These are phyloP conservation scores for Alternaria triticina DNA, from an alignment of 2,329 filamentous ascomycete species.

Conservation along the genomic window DNA sequence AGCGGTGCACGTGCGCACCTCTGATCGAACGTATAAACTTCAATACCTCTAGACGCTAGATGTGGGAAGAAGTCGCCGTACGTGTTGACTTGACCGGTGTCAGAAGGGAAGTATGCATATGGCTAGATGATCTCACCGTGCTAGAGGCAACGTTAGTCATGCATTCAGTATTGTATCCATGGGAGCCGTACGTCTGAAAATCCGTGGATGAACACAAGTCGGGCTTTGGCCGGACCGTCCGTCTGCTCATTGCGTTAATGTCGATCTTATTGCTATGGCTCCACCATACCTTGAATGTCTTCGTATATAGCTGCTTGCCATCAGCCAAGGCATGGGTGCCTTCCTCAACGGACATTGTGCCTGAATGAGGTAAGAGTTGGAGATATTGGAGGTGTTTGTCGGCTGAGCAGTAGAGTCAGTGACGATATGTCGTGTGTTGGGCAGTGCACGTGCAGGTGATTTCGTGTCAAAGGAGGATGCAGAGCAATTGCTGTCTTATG, in stretches of 20 bases:
- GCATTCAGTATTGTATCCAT: not conserved
- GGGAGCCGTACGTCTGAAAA: slow-evolving; percentile 68
- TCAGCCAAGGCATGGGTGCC: slow-evolving; percentile 59
- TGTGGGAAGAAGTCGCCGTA: slow-evolving; percentile 77
- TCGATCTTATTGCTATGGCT: slow-evolving; percentile 4
- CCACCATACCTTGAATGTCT: slow-evolving; percentile 62
- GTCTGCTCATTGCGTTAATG: slow-evolving; percentile 53
- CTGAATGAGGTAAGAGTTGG: not conserved
- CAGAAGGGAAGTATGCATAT: slow-evolving; percentile 6
- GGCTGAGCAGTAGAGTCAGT: not conserved
- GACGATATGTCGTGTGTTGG: not conserved
- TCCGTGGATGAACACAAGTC: slow-evolving; percentile 83
- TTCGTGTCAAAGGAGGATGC: not conserved
- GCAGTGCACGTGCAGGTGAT: not conserved
- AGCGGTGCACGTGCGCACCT: slow-evolving; percentile 47
- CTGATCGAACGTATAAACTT: slow-evolving; percentile 81
- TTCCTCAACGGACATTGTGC: slow-evolving; percentile 55
- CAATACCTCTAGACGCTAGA: slow-evolving; percentile 74
- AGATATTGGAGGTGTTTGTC: not conserved
- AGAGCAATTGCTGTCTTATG: slow-evolving; percentile 1
- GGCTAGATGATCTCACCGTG: slow-evolving; percentile 13
- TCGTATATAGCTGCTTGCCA: slow-evolving; percentile 64
- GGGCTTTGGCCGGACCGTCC: slow-evolving; percentile 66
- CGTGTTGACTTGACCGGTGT: slow-evolving; percentile 62
- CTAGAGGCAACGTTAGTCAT: slow-evolving; percentile 9